A percentile compares a stretch with the other conserved stretches of the same genome.
Conservation (phyloP, 208 protist species). For the Trypanosoma brucei region DNA sequence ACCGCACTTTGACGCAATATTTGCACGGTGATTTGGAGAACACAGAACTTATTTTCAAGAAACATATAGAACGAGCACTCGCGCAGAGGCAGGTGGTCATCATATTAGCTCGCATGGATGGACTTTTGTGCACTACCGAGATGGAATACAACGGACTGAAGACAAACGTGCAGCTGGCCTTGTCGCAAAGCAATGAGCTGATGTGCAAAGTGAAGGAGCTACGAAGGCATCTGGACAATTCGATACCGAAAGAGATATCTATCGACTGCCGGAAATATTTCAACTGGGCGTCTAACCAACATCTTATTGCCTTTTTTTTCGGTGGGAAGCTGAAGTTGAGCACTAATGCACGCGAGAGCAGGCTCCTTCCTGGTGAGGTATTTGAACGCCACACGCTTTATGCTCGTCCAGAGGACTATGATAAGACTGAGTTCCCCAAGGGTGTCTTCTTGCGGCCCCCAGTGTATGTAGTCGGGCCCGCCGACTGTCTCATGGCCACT, state of each 20-base stretch:
- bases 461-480: constrained; percentile 70
- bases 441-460: constrained; percentile 86
- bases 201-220: constrained; percentile 62
- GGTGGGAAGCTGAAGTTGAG: constrained; percentile 86
- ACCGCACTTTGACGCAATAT: constrained; percentile 80
- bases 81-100: constrained; percentile 81
- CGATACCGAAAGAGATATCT: constrained; percentile 80
- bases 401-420: constrained; percentile 30
- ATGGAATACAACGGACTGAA: constrained; percentile 94
- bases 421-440: constrained; percentile 45
- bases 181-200: constrained; percentile 74
- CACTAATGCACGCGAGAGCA: constrained; percentile 82
- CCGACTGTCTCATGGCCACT: constrained; percentile 82
- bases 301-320: constrained; percentile 87
- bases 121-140: constrained; percentile 87
- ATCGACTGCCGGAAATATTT: constrained; percentile 85
- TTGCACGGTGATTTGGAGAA: constrained; percentile 89
- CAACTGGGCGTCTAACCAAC: constrained; percentile 90
- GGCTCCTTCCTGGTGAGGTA: constrained; percentile 61
- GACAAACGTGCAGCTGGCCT: constrained; percentile 82
- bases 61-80: constrained; percentile 82
- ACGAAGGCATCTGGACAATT: constrained; percentile 54
- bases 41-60: constrained; percentile 89
- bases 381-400: constrained; percentile 85
- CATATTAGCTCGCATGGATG: constrained; percentile 84